Conservation (phyloP, 2,329 filamentous ascomycete genomes). For the Alternaria brassicicola region DNA sequence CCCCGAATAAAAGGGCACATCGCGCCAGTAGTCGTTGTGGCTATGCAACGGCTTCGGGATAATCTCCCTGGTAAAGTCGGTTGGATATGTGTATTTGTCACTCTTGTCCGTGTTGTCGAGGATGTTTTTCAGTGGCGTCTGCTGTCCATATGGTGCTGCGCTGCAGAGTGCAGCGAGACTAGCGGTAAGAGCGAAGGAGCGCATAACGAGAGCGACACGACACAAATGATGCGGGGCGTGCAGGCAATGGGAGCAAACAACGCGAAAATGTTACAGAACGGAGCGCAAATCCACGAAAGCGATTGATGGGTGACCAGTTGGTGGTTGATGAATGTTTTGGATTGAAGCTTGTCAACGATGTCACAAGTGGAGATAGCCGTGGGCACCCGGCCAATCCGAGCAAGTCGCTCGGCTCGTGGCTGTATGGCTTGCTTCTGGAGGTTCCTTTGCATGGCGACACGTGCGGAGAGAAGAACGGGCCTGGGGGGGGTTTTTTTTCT, state of each 20-base stretch:
- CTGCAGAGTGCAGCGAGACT: slow-evolving; percentile 21
- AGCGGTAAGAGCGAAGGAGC: slow-evolving; percentile 23
- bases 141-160: slow-evolving; percentile 47
- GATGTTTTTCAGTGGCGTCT: slow-evolving; percentile 59
- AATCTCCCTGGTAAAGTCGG: slow-evolving; percentile 65
- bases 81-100: slow-evolving; percentile 64
- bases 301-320: slow-evolving; percentile 6
- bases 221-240: background rate
- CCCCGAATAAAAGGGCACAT: slow-evolving; percentile 57
- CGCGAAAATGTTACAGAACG: background rate
- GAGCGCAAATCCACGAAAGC: background rate
- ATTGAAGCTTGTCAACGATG: slow-evolving; percentile 23
- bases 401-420: slow-evolving; percentile 15
- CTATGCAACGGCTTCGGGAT: slow-evolving; percentile 63
- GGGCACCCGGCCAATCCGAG: slow-evolving; percentile 26
- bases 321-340: slow-evolving; percentile 14
- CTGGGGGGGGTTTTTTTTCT: background rate
- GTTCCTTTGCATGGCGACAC: background rate
- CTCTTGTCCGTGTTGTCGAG: slow-evolving; percentile 60
- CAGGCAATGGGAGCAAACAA: background rate
- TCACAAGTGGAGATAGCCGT: slow-evolving; percentile 28
- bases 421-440: slow-evolving; percentile 3
- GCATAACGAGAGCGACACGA: slow-evolving; percentile 25
- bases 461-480: background rate
- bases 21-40: slow-evolving; percentile 66